These are phyloP conservation scores for Lentinula detonsa DNA, from an alignment of 768 basidiomycete species.

Conservation along the genomic window DNA sequence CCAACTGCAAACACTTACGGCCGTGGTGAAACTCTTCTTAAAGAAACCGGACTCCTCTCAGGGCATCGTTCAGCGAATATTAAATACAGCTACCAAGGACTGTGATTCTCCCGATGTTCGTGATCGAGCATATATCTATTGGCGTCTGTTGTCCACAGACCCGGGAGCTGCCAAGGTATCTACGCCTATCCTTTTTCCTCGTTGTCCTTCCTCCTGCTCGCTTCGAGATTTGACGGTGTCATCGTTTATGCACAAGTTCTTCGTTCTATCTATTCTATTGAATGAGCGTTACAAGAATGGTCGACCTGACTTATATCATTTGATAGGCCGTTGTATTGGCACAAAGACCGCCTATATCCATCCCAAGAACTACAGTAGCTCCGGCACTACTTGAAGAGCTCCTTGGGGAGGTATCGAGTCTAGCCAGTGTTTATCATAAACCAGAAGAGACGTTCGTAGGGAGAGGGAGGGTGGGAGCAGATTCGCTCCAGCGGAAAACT, in stretches of 20 bases:
- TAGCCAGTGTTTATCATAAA: constrained; percentile 97
- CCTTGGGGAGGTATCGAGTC: constrained; percentile 78
- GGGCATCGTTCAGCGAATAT: constrained; percentile 83
- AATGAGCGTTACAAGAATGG: too few species aligned
- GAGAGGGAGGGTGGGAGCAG: constrained; percentile 80
- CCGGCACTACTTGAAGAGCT: constrained; percentile 88
- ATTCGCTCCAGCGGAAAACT: constrained; percentile 60
- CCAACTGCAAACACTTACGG: constrained; percentile 82
- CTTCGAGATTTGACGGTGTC: neutral
- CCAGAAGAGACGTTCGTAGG: constrained; percentile 95
- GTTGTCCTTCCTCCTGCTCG: neutral
- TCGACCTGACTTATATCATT: neutral
- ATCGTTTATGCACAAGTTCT: neutral
- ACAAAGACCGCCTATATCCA: constrained; percentile 86
- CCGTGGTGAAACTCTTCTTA: constrained; percentile 94
- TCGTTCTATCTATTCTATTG: neutral
- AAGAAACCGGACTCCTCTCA: constrained; percentile 94
- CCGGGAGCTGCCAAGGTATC: constrained; percentile 89
- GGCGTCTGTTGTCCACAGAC: constrained; percentile 92
- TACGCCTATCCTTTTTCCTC: neutral
- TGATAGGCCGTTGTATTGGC: constrained; percentile 76
- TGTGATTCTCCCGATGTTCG: constrained; percentile 96
- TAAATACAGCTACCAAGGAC: constrained; percentile 93
- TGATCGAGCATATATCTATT: constrained; percentile 97
- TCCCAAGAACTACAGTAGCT: constrained; percentile 87